A percentile compares a stretch with the other conserved stretches of the same genome.
phyloP scores from a whole-genome alignment of 768 basidiomycete genomes.

The Mycena olivaceomarginata region DNA sequence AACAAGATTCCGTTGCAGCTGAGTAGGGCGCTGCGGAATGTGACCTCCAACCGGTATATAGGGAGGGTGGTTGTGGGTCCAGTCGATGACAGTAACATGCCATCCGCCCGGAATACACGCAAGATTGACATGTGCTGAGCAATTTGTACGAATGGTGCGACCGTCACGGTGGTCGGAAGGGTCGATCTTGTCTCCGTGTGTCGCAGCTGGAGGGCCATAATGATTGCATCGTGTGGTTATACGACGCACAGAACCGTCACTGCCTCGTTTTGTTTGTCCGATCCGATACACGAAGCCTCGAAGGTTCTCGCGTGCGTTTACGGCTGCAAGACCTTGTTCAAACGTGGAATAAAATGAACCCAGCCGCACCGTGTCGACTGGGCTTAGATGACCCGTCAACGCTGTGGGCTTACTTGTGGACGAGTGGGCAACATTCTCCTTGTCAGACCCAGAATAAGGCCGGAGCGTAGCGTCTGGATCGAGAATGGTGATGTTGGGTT shows the following conservation, averaged over 20 bases:
- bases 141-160: conserved; percentile 28
- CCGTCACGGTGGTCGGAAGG: conserved; percentile 35
- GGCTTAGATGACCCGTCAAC: background rate
- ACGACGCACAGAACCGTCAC: background rate
- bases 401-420: background rate
- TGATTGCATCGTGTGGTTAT: conserved; percentile 29
- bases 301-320: background rate
- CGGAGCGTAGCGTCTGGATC: background rate
- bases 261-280: conserved; percentile 24
- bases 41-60: background rate
- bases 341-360: conserved; percentile 7
- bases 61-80: conserved; percentile 52
- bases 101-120: conserved; percentile 35
- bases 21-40: no score
- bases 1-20: no score
- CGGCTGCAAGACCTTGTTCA: conserved; percentile 5
- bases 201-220: conserved; percentile 11
- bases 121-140: conserved; percentile 49
- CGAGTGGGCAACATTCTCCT: background rate
- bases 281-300: conserved; percentile 25
- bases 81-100: conserved; percentile 39
- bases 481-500: background rate
- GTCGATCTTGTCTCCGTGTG: conserved; percentile 27
- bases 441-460: background rate
- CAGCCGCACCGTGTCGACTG: conserved; percentile 4